Base-by-base conservation (phyloP, 345 rosid species). In the Citrus hindsii region DNA sequence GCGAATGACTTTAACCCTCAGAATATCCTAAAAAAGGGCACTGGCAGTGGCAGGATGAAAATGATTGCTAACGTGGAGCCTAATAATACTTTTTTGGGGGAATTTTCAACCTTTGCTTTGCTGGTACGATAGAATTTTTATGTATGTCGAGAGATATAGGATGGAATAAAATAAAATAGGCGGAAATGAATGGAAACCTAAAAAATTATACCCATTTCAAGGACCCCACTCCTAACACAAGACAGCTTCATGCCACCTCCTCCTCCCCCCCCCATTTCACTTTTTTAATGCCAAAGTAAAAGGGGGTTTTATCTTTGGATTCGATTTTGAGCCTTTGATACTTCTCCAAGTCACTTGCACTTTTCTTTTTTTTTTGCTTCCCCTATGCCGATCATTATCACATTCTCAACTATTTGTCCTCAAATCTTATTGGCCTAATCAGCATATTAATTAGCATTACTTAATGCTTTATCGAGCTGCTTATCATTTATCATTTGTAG, bases 51-150 rank as follows among this genome's bases (percentile, higher is more conserved):
- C 37, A 32, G 68, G 62, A 55, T n/a, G 78, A 74, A 46, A 75
- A 78, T 75, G 82, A 78, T 77, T 73, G 67, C 61, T 18, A 46
- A 53, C 22, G 64, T 69, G 61, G 78, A 56, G 51, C 67, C 33
- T 42, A 3, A 51, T 69, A 3, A 6, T 35, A 67, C 35, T 13
- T 37, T 37, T 2, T n/a, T 33, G 16, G 53, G 70, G 81, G 77
- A 74, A 77, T 78, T 71, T 75, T 71, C 79, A 38, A 77, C 67
- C 80, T 75, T 85, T 80, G 82, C 88, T 83, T 83, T 74, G 72
- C 1, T 51, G 21, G 35, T 46, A 81, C 79, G 86, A 60, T 73
- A 81, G 83, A 74, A 76, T 69, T 77, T 76, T 27, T 21, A 59
- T 64, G 2, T 19, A 6, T 13, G 37, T 9, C 9, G 6, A 2